These are phyloP conservation scores for Sporisorium iseilematis-ciliati DNA, from an alignment of 1,284 basidiomycete species.

Conservation along the genomic window DNA sequence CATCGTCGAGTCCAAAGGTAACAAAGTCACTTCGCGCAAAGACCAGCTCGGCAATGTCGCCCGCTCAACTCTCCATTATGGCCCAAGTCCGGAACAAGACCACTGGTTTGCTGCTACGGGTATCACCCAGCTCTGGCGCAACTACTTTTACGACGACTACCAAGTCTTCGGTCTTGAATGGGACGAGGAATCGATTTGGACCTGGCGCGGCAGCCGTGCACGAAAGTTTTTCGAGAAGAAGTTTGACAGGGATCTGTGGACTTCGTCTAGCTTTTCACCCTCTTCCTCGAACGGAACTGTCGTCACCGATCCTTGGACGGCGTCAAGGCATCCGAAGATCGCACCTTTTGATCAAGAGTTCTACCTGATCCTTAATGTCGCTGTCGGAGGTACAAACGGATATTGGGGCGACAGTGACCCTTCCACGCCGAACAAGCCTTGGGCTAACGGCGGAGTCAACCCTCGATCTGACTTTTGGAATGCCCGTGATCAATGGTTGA, in stretches of 20 bases:
- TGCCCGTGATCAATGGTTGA: too few species aligned
- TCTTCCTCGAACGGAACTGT: conserved; percentile 56
- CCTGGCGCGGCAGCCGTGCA: conserved; percentile 83
- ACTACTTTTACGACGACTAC: conserved; percentile 77
- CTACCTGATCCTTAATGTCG: conserved; percentile 83
- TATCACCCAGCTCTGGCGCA: conserved; percentile 78
- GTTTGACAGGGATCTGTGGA: too few species aligned
- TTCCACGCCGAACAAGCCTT: too few species aligned
- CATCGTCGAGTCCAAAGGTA: conserved; percentile 78
- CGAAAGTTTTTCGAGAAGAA: too few species aligned
- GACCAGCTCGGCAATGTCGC: neutral
- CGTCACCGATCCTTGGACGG: conserved; percentile 75
- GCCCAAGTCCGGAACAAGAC: neutral
- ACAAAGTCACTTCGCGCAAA: neutral
- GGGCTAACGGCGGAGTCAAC: too few species aligned
- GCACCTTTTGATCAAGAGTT: conserved; percentile 89
- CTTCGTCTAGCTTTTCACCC: too few species aligned
- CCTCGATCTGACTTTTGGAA: too few species aligned
- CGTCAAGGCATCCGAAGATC: conserved; percentile 71
- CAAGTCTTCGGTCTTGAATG: conserved; percentile 85
- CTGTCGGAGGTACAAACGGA: conserved; percentile 84
- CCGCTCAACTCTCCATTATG: too few species aligned
- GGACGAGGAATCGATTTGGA: conserved; percentile 79
- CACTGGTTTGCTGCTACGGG: conserved; percentile 76
- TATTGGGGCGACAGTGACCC: conserved; percentile 83